Conservation (phyloP, 208 protist genomes). For the Wallacemonas collosoma region DNA sequence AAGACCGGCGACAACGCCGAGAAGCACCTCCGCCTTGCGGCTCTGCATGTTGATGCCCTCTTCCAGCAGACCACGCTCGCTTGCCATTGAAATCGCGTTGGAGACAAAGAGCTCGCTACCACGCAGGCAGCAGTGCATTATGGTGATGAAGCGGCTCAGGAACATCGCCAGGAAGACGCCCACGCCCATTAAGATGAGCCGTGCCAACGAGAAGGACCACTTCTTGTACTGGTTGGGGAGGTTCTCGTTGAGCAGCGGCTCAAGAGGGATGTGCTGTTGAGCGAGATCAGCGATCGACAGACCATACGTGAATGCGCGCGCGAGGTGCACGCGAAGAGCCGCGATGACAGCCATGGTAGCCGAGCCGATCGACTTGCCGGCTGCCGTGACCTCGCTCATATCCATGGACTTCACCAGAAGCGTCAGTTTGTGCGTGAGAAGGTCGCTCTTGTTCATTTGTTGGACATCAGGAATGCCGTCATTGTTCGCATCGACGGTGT, state of each 20-base stretch:
- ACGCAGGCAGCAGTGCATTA: conserved; percentile 59
- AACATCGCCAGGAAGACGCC: conserved; percentile 44
- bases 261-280: conserved; percentile 44
- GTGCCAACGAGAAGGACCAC: conserved; percentile 43
- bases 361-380: conserved; percentile 34
- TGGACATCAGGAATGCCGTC: conserved; percentile 56
- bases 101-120: conserved; percentile 60
- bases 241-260: conserved; percentile 41
- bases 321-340: conserved; percentile 55
- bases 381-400: conserved; percentile 44
- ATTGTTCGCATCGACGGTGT: conserved; percentile 41
- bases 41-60: conserved; percentile 42
- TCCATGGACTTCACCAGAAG: conserved; percentile 72
- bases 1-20: conserved; percentile 47
- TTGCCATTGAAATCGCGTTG: conserved; percentile 37
- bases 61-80: conserved; percentile 42
- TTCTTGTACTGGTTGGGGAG: conserved; percentile 62
- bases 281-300: conserved; percentile 54
- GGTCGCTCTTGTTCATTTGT: conserved; percentile 39
- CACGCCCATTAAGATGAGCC: conserved; percentile 27
- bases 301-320: conserved; percentile 61
- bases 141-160: conserved; percentile 40
- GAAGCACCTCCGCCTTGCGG: conserved; percentile 40
- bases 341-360: conserved; percentile 66
- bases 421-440: conserved; percentile 55